A percentile compares a stretch with the other conserved stretches of the same genome.
Conservation (phyloP, 75 land plant genomes). For the Cunninghamia lanceolata region DNA sequence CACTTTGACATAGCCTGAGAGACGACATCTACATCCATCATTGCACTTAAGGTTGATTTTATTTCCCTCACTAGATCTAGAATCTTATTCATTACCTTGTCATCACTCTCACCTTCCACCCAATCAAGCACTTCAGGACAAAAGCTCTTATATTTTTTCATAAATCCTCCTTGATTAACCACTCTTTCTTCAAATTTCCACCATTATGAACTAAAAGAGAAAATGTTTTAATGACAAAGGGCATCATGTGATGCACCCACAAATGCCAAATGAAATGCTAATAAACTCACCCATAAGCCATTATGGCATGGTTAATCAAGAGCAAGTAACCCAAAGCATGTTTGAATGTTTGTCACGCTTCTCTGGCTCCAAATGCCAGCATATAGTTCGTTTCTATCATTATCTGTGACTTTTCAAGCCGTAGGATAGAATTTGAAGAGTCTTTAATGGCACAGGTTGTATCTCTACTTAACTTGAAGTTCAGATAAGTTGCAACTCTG, state of each 20-base stretch:
- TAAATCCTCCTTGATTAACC: slow-evolving; percentile 34
- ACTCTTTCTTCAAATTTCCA: slow-evolving; percentile 48
- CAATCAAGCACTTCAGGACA: slow-evolving; percentile 44
- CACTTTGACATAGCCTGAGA: slow-evolving; percentile 61
- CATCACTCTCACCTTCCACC: slow-evolving; percentile 16
- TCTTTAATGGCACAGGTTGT: slow-evolving; percentile 61
- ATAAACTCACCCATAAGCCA: slow-evolving; percentile 64
- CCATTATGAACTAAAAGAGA: slow-evolving; percentile 60
- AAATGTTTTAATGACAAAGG: slow-evolving; percentile 59
- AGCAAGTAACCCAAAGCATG: too few species aligned
- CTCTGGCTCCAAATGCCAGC: slow-evolving; percentile 90
- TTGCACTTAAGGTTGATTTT: slow-evolving; percentile 21
- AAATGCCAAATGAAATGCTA: slow-evolving; percentile 78
- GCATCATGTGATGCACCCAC: slow-evolving; percentile 53
- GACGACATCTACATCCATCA: slow-evolving; percentile 51
- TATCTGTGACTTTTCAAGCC: slow-evolving; percentile 80
- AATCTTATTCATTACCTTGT: slow-evolving; percentile 28
- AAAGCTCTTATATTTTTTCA: slow-evolving; percentile 20
- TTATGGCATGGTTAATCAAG: too few species aligned
- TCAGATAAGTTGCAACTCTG: slow-evolving; percentile 88
- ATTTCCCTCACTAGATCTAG: slow-evolving; percentile 34
- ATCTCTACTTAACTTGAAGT: slow-evolving; percentile 63
- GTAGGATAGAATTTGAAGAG: slow-evolving; percentile 40
- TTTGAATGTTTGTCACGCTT: slow-evolving; percentile 68
- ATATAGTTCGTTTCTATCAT: slow-evolving; percentile 82